Conservation (phyloP, 192 early-diverging fungal species). For the Coemansia sp. region DNA sequence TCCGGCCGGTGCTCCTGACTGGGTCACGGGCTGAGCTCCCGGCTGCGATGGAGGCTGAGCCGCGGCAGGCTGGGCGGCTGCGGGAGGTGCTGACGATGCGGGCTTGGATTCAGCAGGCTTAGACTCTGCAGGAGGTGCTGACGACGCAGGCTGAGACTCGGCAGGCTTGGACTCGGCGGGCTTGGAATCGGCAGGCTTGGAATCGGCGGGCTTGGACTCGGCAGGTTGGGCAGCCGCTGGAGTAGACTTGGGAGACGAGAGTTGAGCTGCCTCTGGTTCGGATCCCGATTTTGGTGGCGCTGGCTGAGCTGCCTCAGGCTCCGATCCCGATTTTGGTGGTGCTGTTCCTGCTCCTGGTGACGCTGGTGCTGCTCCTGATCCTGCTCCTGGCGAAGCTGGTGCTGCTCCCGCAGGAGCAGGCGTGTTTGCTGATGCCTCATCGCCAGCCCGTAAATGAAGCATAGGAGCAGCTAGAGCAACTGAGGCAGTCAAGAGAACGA, state of each 20-base stretch:
- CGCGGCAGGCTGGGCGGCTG: neutral
- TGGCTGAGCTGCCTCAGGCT: too few species aligned
- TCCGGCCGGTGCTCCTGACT: neutral
- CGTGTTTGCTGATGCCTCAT: neutral
- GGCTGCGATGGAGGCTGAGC: conserved; percentile 4
- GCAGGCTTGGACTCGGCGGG: too few species aligned
- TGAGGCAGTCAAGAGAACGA: conserved; percentile 5
- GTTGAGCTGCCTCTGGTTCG: too few species aligned
- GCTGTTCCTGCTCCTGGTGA: neutral
- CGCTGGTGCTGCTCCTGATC: neutral
- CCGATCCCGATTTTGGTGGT: too few species aligned
- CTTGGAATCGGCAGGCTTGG: neutral
- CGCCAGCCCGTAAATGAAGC: conserved; percentile 1
- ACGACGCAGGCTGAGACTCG: neutral
- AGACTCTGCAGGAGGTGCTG: neutral
- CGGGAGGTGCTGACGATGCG: neutral
- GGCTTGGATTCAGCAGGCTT: neutral
- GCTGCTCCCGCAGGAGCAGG: neutral
- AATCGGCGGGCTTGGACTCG: too few species aligned
- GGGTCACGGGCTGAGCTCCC: conserved; percentile 5
- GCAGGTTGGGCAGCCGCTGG: neutral
- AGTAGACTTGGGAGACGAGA: neutral
- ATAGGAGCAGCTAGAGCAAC: conserved; percentile 12
- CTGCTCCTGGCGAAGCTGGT: neutral
- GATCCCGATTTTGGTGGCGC: too few species aligned